Conservation (phyloP, 164 flowering plant genomes). For the Vitis rupestris region DNA sequence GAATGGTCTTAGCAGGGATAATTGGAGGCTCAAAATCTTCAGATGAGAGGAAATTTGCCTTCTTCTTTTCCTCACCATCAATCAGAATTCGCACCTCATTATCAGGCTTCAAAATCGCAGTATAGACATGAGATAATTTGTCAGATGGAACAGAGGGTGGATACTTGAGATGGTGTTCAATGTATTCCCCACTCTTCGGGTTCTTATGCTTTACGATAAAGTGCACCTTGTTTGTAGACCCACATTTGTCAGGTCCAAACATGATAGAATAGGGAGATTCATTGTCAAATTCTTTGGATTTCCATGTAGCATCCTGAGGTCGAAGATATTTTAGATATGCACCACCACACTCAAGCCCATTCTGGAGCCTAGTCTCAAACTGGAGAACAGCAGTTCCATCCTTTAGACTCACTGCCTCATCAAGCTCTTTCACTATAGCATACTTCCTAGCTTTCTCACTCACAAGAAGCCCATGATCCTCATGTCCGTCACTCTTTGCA, state of each 20-base stretch:
- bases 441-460: conserved; percentile 91
- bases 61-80: conserved; percentile 95
- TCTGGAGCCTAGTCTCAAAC: conserved; percentile 83
- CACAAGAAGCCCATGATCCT: conserved; percentile 93
- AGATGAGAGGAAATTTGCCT: conserved; percentile 62
- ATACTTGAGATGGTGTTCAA: conserved; percentile 89
- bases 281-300: conserved; percentile 71
- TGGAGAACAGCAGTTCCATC: conserved; percentile 79
- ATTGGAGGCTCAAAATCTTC: conserved; percentile 93
- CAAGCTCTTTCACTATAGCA: conserved; percentile 91
- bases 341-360: conserved; percentile 98
- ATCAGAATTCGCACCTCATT: conserved; percentile 67
- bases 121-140: conserved; percentile 85
- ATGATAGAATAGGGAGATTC: conserved; percentile 93
- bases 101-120: conserved; percentile 77
- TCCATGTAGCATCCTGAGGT: conserved; percentile 99
- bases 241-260: conserved; percentile 99
- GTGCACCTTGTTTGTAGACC: conserved; percentile 90
- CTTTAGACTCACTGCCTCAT: conserved; percentile 58
- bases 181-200: conserved; percentile 82
- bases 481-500: conserved; percentile 94
- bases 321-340: conserved; percentile 92
- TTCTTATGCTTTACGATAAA: conserved; percentile 94
- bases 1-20: conserved; percentile 78
- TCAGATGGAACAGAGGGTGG: conserved; percentile 91